Evolutionary conservation across 495 filamentous ascomycete species (phyloP).

Genomic region (Penicillium robsamsonii): DNA sequence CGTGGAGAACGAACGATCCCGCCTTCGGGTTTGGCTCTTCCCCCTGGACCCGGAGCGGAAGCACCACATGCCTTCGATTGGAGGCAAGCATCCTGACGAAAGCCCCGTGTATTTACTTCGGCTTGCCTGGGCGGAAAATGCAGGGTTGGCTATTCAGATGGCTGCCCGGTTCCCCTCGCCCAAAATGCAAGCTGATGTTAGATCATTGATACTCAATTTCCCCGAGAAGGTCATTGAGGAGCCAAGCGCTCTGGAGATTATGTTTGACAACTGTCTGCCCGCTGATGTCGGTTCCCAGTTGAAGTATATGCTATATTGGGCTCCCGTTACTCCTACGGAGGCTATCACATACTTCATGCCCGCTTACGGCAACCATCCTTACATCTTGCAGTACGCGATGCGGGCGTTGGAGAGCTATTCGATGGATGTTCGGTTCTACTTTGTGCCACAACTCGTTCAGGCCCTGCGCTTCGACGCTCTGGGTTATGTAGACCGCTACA

Average conservation of each 20-base stretch:
- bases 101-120: slow-evolving; percentile 55
- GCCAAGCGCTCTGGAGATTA: slow-evolving; percentile 74
- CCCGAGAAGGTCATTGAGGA: slow-evolving; percentile 77
- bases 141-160: slow-evolving; percentile 81
- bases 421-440: slow-evolving; percentile 96
- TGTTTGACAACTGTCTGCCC: slow-evolving; percentile 74
- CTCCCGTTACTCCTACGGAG: slow-evolving; percentile 86
- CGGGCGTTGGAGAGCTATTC: slow-evolving; percentile 88
- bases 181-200: slow-evolving; percentile 69
- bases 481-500: slow-evolving; percentile 95
- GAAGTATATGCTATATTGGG: slow-evolving; percentile 95
- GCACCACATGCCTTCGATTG: slow-evolving; percentile 46
- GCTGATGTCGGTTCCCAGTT: slow-evolving; percentile 78
- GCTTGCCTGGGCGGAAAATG: slow-evolving; percentile 81
- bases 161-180: slow-evolving; percentile 72
- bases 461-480: slow-evolving; percentile 91
- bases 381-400: slow-evolving; percentile 97
- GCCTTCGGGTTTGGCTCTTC: slow-evolving; percentile 85
- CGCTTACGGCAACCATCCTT: slow-evolving; percentile 89
- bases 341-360: slow-evolving; percentile 92
- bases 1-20: slow-evolving; percentile 78
- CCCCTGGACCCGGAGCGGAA: slow-evolving; percentile 71
- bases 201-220: slow-evolving; percentile 73
- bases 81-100: slow-evolving; percentile 34
- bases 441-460: slow-evolving; percentile 97